Evolutionary conservation across 208 protist genomes (phyloP), one percentile per base, ranked within the genome.

Genomic region (Wallacemonas sp.): DNA sequence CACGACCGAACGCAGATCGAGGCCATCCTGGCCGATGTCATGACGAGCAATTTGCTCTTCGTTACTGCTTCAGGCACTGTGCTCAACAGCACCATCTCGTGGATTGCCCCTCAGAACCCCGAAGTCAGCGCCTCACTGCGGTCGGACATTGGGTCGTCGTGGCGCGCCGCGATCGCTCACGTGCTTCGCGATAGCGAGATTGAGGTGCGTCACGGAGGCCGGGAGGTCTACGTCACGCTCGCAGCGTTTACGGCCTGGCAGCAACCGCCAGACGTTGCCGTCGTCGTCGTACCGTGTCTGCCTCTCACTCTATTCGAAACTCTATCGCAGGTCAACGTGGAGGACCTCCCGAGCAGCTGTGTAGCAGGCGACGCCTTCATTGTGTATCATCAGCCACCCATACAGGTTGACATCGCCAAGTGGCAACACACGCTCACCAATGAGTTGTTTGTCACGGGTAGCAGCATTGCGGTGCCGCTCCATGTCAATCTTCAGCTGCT

Each of bases 261-360:
- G 39, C 41, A 77, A 64, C 71, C 72, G 41, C 33, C 61, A 1
- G 64, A 69, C 39, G 58, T 70, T 17, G 33, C 37, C 50, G 53
- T 81, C 46, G 66, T 91, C 30, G 55, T 91, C 42, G 73, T 91
- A 26, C 85, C 85, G 12, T 84, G 79, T 50, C 38, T 91, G 38
- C 80, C 85, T 10, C 76, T 81, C 34, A 74, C 66, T 24, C 42
- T 86, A 45, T 81, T 85, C 36, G 73, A 74, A 60, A 45, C 68
- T 12, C 30, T 71, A 13, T 63, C 48, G 32, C 45, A 59, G 12
- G 34, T 73, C 2, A 73, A 55, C 24, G 52, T 75, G 30, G 59
- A 76, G 39, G 71, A 85, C 39, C 29, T 81, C 50, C 71, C 70
- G 24, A 70, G 73, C 45, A 85, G 81, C 67, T 87, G 79, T 65